Base-by-base conservation (phyloP, 352 stramenopile genomes). In the Phytophthora meadii region DNA sequence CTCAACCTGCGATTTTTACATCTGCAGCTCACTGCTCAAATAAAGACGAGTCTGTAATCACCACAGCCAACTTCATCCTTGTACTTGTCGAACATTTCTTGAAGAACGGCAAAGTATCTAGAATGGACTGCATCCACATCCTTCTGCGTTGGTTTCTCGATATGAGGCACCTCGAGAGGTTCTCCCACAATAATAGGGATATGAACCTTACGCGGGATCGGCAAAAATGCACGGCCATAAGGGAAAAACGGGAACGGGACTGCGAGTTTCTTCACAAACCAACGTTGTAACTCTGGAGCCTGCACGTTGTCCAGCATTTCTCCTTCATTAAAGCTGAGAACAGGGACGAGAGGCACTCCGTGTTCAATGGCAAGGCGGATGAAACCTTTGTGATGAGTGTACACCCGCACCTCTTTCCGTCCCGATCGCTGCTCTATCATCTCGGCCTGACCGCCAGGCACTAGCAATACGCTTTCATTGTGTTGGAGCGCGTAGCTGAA, bases 261-360 rank as follows among this genome's bases (percentile, higher is more conserved):
- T n/a, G 79, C 82, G 19, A 93, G 66, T 24, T 77, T 76, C 57
- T 82, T 87, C 54, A 92, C 64, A 48, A 83, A 89, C 85, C 85
- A 92, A 19, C 67, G 68, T 68, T 93, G 82, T 22, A 93, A 25
- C 44, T 65, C 58, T 4, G 82, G 81, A 19, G 73, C 77, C n/a
- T 65, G 72, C n/a, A 93, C 57, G 59, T 90, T 93, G 63, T 91
- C 80, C 65, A 93, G 72, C 49, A 81, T 78, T 57, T 93, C 81
- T 19, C 77, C 79, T 56, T 92, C 85, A 28, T 89, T 79, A 60
- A 89, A 93, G 56, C 81, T 91, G n/a, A 93, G 67, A 39, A 93
- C 68, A 0, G 85, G 85, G 34, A 93, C 82, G 1, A 93, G 56
- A 24, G 85, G 68, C 22, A 73, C 74, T 37, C 85, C 85, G 39